A percentile compares a stretch with the other conserved stretches of the same genome.
Evolutionary conservation across 148 eudicot species (phyloP).

Genomic region (Amaranthus cruentus): DNA sequence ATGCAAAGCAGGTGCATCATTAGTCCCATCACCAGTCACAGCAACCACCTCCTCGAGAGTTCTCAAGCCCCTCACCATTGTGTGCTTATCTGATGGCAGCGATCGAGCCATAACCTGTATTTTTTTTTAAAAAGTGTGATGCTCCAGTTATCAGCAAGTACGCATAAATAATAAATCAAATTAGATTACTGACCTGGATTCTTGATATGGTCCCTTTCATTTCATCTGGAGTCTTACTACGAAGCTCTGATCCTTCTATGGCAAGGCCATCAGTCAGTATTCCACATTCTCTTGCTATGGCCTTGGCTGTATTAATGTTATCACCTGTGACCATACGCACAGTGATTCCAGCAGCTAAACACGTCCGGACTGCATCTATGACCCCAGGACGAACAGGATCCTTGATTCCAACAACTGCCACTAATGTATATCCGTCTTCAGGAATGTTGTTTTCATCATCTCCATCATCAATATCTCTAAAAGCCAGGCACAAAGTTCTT

Average conservation of each 20-base stretch:
- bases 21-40: slow-evolving; percentile 52
- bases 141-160: background rate
- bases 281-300: slow-evolving; percentile 96
- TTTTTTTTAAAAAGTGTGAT: background rate
- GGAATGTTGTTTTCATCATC: slow-evolving; percentile 41
- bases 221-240: slow-evolving; percentile 40
- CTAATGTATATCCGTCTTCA: slow-evolving; percentile 63
- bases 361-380: slow-evolving; percentile 70
- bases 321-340: slow-evolving; percentile 99
- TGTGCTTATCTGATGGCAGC: slow-evolving; percentile 41
- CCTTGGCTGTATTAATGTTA: slow-evolving; percentile 90
- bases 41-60: slow-evolving; percentile 42
- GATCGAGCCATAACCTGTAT: slow-evolving; percentile 47
- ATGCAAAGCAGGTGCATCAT: slow-evolving; percentile 51
- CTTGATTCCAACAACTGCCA: slow-evolving; percentile 82
- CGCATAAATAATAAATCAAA: background rate
- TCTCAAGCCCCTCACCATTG: slow-evolving; percentile 30
- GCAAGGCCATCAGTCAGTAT: slow-evolving; percentile 77
- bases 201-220: slow-evolving; percentile 55
- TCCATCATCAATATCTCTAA: slow-evolving; percentile 44
- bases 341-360: slow-evolving; percentile 85
- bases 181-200: slow-evolving; percentile 54
- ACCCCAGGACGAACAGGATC: slow-evolving; percentile 95
- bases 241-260: slow-evolving; percentile 81
- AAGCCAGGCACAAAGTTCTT: slow-evolving; percentile 89